Evolutionary conservation across 73 alveolate species (phyloP).

Genomic region (Paramecium sonneborni): DNA sequence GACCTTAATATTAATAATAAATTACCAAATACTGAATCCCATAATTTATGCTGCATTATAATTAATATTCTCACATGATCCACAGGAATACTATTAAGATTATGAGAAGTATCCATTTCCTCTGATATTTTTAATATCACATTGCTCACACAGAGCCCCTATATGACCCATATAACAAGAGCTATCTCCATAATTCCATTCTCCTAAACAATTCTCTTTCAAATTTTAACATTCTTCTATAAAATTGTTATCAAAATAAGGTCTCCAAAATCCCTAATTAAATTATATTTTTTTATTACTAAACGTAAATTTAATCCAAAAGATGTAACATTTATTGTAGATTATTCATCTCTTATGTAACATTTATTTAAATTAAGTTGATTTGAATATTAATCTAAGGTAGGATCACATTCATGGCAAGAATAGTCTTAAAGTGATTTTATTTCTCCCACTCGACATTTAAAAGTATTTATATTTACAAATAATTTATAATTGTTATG

Average conservation of each 20-base stretch:
- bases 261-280: slow-evolving; percentile 31
- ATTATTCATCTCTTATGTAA: not conserved
- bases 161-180: slow-evolving; percentile 32
- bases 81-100: not conserved
- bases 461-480: not conserved
- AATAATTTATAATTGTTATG: not conserved
- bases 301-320: not conserved
- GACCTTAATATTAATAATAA: not conserved
- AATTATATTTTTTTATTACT: not conserved
- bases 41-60: not conserved
- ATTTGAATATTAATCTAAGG: not conserved
- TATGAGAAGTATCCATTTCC: not conserved
- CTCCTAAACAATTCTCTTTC: not conserved
- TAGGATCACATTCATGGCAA: not conserved
- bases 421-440: not conserved
- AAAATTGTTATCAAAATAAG: not conserved
- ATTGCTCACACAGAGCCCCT: slow-evolving; percentile 18
- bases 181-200: not conserved
- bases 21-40: not conserved
- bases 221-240: not conserved
- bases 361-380: not conserved
- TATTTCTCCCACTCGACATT: not conserved
- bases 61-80: not conserved
- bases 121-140: not conserved
- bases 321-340: not conserved